These are phyloP conservation scores for Teunomyces gatunensis DNA, from an alignment of 805 yeast genomes.

Conservation along the genomic window DNA sequence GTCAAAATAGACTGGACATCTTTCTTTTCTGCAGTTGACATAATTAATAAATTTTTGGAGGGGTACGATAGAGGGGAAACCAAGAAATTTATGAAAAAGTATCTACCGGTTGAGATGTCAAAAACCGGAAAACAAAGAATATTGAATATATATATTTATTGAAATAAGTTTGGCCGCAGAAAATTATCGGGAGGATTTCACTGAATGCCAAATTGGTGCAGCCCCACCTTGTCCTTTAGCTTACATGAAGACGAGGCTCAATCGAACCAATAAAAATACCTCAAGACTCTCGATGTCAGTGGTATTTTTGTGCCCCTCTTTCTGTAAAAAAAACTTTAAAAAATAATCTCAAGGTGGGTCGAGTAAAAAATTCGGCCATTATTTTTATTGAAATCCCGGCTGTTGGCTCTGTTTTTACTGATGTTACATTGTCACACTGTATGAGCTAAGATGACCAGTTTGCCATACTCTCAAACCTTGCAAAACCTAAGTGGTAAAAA, in stretches of 20 bases:
- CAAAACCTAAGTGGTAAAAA: too few species aligned
- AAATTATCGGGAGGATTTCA: not conserved
- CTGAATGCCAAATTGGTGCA: not conserved
- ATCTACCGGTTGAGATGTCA: not conserved
- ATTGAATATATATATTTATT: not conserved
- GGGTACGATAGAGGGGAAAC: constrained; percentile 1
- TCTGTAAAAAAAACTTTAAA: not conserved
- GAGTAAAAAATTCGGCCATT: not conserved
- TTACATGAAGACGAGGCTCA: not conserved
- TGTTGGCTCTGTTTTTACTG: not conserved
- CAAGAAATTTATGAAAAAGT: constrained; percentile 1
- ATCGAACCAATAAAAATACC: not conserved
- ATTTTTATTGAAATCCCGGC: not conserved
- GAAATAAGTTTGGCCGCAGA: not conserved
- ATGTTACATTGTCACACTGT: too few species aligned
- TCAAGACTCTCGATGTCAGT: not conserved
- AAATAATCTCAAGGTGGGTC: not conserved
- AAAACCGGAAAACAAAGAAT: not conserved
- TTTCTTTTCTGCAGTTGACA: constrained; percentile 5
- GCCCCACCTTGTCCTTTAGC: not conserved
- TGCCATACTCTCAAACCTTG: too few species aligned
- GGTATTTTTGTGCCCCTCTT: not conserved
- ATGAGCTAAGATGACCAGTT: too few species aligned
- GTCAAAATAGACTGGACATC: constrained; percentile 5
- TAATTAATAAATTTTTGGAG: not conserved